Evolutionary conservation across 2,329 filamentous ascomycete genomes (phyloP).

Genomic region (Trichoderma sp.): DNA sequence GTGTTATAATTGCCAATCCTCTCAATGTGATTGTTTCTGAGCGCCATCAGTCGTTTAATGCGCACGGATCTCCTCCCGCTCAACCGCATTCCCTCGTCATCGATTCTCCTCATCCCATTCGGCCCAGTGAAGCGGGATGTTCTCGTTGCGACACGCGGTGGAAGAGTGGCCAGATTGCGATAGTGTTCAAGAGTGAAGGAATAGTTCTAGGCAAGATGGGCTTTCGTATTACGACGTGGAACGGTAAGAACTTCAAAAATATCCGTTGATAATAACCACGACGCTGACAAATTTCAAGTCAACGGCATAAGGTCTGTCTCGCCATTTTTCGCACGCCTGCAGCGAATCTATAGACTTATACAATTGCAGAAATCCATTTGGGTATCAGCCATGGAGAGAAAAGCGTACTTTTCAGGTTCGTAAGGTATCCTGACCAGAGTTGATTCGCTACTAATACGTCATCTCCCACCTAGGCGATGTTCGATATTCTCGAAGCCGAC

Average conservation of each 20-base stretch:
- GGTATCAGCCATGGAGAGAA: conserved; percentile 80
- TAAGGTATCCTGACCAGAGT: not conserved
- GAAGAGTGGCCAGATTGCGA: not conserved
- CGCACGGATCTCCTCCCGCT: not conserved
- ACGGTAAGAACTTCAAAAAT: conserved; percentile 55
- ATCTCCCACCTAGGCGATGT: conserved; percentile 66
- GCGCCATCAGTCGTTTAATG: not conserved
- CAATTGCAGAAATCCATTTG: conserved; percentile 69
- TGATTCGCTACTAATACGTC: not conserved
- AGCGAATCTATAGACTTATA: not conserved
- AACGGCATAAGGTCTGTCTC: conserved; percentile 72
- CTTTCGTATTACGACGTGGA: conserved; percentile 83
- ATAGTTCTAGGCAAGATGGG: conserved; percentile 54
- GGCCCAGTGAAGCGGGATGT: conserved; percentile 4
- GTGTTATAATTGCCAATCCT: not conserved
- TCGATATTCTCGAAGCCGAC: conserved; percentile 87
- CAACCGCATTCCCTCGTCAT: not conserved
- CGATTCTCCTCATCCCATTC: not conserved
- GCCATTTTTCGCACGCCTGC: not conserved
- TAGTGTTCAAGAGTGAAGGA: not conserved
- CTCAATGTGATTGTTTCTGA: not conserved
- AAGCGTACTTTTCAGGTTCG: conserved; percentile 67
- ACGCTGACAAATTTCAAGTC: conserved; percentile 49
- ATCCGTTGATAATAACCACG: not conserved
- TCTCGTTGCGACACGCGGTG: not conserved